A percentile compares a stretch with the other conserved stretches of the same genome.
phyloP scores from a whole-genome alignment of 2,329 filamentous ascomycete genomes.

The Exophiala phaeomuriformis region DNA sequence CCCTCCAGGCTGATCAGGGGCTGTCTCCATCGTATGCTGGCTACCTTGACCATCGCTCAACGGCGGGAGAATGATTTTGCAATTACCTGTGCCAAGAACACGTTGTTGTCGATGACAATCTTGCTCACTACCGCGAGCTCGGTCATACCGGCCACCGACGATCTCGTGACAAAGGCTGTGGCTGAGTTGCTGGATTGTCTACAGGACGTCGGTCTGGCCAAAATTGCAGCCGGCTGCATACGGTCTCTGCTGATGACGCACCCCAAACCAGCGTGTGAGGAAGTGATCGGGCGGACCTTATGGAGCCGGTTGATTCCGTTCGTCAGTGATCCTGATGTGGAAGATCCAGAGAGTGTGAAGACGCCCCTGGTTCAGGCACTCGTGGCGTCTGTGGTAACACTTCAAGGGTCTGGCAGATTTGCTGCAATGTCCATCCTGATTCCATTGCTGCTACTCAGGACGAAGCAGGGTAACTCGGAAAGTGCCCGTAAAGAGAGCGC shows the following conservation, averaged over 20 bases:
- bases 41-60: constrained; percentile 52
- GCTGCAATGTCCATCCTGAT: constrained; percentile 67
- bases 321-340: constrained; percentile 56
- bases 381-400: constrained; percentile 55
- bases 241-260: constrained; percentile 67
- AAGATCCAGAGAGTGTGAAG: constrained; percentile 73
- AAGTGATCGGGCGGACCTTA: constrained; percentile 66
- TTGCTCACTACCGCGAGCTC: constrained; percentile 75
- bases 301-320: constrained; percentile 71
- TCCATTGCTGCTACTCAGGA: constrained; percentile 67
- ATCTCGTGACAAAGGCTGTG: constrained; percentile 65
- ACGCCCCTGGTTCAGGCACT: constrained; percentile 65
- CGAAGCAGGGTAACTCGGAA: constrained; percentile 41
- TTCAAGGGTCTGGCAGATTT: constrained; percentile 26
- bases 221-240: constrained; percentile 83
- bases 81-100: constrained; percentile 85
- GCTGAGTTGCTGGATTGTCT: constrained; percentile 81
- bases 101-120: constrained; percentile 78
- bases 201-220: constrained; percentile 53
- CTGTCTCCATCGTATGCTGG: constrained; percentile 72
- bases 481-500: constrained; percentile 65
- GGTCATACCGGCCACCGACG: constrained; percentile 65
- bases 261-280: constrained; percentile 57
- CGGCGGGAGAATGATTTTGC: constrained; percentile 59
- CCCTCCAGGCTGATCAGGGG: constrained; percentile 68